These are phyloP conservation scores for Conidiobolus incongruus DNA, from an alignment of 371 early-diverging fungal species.

Conservation along the genomic window DNA sequence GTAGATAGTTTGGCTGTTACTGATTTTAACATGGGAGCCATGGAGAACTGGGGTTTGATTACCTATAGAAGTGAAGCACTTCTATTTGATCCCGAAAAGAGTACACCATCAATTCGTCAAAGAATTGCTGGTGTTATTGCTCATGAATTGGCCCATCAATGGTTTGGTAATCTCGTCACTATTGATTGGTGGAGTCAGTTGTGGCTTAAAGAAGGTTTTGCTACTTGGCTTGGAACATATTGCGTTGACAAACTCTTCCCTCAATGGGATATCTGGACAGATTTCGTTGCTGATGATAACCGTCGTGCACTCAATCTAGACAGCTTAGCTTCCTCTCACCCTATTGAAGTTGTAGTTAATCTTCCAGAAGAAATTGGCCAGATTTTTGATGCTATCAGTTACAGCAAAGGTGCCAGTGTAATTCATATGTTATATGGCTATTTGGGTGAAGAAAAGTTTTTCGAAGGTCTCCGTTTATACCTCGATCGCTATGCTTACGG, in stretches of 20 bases:
- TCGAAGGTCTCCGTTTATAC: constrained; percentile 52
- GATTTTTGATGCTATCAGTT: constrained; percentile 63
- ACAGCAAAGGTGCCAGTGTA: constrained; percentile 77
- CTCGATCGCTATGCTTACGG: constrained; percentile 49
- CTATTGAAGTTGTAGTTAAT: constrained; percentile 67
- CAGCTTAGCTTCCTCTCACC: constrained; percentile 62
- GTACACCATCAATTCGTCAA: constrained; percentile 37
- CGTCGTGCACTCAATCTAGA: constrained; percentile 51
- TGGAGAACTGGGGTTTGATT: constrained; percentile 95
- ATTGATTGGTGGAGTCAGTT: constrained; percentile 65
- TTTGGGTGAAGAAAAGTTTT: constrained; percentile 45
- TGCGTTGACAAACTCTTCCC: constrained; percentile 56
- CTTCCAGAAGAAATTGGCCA: constrained; percentile 50
- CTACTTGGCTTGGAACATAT: constrained; percentile 72
- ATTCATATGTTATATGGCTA: constrained; percentile 76
- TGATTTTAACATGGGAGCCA: constrained; percentile 67
- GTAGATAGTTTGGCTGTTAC: constrained; percentile 77
- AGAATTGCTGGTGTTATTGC: constrained; percentile 60
- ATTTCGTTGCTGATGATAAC: constrained; percentile 44
- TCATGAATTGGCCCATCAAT: constrained; percentile 91
- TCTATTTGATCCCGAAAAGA: constrained; percentile 34
- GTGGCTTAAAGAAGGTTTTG: constrained; percentile 96
- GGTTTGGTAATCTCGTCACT: constrained; percentile 96
- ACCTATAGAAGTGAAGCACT: constrained; percentile 65
- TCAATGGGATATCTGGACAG: constrained; percentile 49